Evolutionary conservation across 2,329 filamentous ascomycete genomes (phyloP), one percentile per base, ranked within the genome.

Genomic region (Aspergillus bombycis): DNA sequence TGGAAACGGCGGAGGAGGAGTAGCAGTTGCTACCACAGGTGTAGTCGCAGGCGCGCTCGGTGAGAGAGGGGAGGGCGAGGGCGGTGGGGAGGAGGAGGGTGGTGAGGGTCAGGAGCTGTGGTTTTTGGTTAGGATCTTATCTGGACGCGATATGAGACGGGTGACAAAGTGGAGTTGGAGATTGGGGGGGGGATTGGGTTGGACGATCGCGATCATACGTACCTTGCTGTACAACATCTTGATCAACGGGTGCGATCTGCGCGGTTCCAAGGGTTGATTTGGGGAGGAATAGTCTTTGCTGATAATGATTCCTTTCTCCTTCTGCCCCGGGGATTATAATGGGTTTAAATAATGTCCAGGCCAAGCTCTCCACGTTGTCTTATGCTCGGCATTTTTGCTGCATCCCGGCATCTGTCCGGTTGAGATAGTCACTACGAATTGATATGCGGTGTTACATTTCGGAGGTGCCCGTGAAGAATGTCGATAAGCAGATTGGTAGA

Each of bases 11-110:
- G 57, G 74, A 74, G 53, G 80, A 77, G 57, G 78, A 81, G 79
- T 89, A 89, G 74, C 78, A 82, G 53, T 73, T 80, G 58, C 75
- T 80, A 61, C 86, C 86, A 73, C 88, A 89, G 56, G 81, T 82
- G 46, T 83, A 79, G 75, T 78, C 76, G 71, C 84, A 80, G 71
- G 81, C 77, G 16, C 61, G 58, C 66, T 81, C 75, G 68, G 78
- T 65, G 28, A 32, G 70, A 10, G 60, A 55, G 14, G 78, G 73
- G 19, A 70, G 70, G 26, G 75, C 71, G 56, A 75, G 30, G 26
- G 67, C 36, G 21, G 63, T 58, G n/a, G 68, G 56, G 23, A 74
- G 50, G 61, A 75, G 63, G 58, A 75, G 60, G 57, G 63, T 45
- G 34, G 56, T 30, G 26, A 64, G 32, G 32, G 63, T 36, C 34